Evolutionary conservation across 495 filamentous ascomycete species (phyloP).

Genomic region (Cetradonia linearis): DNA sequence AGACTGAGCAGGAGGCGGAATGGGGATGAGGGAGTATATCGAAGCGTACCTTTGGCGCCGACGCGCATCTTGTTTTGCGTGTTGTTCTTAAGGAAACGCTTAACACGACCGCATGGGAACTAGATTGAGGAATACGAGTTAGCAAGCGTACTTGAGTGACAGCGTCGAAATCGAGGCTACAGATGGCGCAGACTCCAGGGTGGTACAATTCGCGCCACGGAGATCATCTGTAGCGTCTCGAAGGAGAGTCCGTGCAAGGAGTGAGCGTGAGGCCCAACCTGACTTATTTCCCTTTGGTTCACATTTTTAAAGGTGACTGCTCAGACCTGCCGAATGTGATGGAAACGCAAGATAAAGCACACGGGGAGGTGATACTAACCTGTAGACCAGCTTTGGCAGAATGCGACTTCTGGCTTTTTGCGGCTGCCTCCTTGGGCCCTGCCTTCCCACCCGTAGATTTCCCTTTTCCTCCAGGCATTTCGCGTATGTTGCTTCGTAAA

Average conservation of each 20-base stretch:
- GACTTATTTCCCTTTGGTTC: not conserved
- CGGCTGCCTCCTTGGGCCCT: constrained; percentile 57
- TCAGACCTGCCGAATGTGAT: not conserved
- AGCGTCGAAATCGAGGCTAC: not conserved
- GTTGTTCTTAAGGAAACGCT: constrained; percentile 98
- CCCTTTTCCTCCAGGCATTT: constrained; percentile 82
- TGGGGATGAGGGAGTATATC: not conserved
- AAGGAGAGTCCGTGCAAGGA: not conserved
- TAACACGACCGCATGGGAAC: constrained; percentile 99
- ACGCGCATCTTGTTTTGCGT: constrained; percentile 99
- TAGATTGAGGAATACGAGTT: constrained; percentile 34
- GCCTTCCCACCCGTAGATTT: constrained; percentile 95
- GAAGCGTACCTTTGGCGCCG: constrained; percentile 67
- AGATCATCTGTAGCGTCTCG: not conserved
- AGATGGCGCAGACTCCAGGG: not conserved
- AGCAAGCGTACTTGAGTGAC: constrained; percentile 19
- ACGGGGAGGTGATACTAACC: constrained; percentile 50
- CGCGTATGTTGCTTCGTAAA: constrained; percentile 22
- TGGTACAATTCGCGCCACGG: not conserved
- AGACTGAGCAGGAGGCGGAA: not conserved
- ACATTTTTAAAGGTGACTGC: not conserved
- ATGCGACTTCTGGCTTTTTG: constrained; percentile 95
- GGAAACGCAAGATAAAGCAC: constrained; percentile 11
- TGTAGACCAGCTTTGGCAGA: constrained; percentile 96
- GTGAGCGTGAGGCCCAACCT: not conserved